Evolutionary conservation across 2,329 filamentous ascomycete species (phyloP), one percentile per base, ranked within the genome.

Genomic region (Talaromyces sp.): DNA sequence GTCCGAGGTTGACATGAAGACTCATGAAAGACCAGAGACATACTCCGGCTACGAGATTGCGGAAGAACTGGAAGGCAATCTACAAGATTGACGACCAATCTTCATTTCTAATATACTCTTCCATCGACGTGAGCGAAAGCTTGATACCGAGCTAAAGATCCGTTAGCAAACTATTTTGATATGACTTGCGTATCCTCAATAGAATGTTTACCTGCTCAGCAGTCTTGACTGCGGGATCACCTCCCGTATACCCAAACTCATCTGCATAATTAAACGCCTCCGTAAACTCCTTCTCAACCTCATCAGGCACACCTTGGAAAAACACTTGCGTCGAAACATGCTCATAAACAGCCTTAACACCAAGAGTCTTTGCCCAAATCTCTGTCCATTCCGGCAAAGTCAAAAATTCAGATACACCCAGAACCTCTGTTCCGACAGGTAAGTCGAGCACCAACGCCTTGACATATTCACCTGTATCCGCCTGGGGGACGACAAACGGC

Each of bases 381-480:
- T 38, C 34, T 7, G 59, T 61, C 59, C 59, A 61, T 40, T 49
- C 59, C 15, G 59, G 59, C 59, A 29, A 61, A 13, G 59, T 61
- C 45, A 61, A 19, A 38, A 34, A 34, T 45, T 61, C 38, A 31
- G 59, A 61, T 40, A 34, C 40, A n/a, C n/a, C 59, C 5, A 61
- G 29, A 17, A 61, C 8, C 11, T 61, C n/a, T 34, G 40, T 61
- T 36, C 59, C 59, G 8, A 31, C 29, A 5, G 59, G 59, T 13
- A 61, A 22, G n/a, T 61, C 59, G 15, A 59, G 22, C n/a, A 38
- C 43, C 19, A 61, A 31, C 11, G 45, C 59, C 31, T 51, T 61
- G 27, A 61, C 59, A 7, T 38, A 61, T 34, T 45, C 40, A 6
- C 59, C 59, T 1, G 59, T 61, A 38, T 61, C 59, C 17, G 47